These are phyloP conservation scores for Nakaseomyces nivariensis DNA, from an alignment of 1,139 yeast genomes.

Conservation along the genomic window DNA sequence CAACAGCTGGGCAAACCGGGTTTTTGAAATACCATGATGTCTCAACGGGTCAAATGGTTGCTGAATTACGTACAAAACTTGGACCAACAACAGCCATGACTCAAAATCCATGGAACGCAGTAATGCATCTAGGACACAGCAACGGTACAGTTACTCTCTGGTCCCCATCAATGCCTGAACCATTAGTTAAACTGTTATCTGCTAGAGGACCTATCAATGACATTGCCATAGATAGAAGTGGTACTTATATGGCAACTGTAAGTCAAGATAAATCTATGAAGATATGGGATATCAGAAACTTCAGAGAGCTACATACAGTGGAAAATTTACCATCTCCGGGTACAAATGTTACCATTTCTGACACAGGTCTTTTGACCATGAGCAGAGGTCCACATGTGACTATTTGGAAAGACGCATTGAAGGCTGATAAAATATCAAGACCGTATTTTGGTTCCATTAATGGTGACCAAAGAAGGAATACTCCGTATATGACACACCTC, in stretches of 20 bases:
- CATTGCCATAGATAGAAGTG: constrained; percentile 82
- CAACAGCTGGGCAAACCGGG: constrained; percentile 83
- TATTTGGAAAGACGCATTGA: constrained; percentile 70
- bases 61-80: constrained; percentile 74
- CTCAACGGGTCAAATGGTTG: constrained; percentile 78
- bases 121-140: constrained; percentile 85
- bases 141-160: constrained; percentile 90
- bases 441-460: constrained; percentile 34
- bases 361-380: constrained; percentile 75
- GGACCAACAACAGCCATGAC: constrained; percentile 87
- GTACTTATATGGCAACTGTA: constrained; percentile 87
- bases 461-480: constrained; percentile 31
- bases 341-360: constrained; percentile 68
- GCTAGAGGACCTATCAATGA: constrained; percentile 84
- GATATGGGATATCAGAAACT: constrained; percentile 88
- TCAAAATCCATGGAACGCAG: constrained; percentile 94
- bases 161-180: constrained; percentile 85
- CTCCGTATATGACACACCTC: constrained; percentile 89
- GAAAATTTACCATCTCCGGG: constrained; percentile 82
- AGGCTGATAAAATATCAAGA: constrained; percentile 31
- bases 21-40: constrained; percentile 89
- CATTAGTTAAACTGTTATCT: constrained; percentile 72
- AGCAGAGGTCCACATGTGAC: constrained; percentile 96
- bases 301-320: constrained; percentile 54
- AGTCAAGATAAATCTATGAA: constrained; percentile 81